Base-by-base conservation (phyloP, 192 early-diverging fungal genomes). In the Blastocladiella britannica region DNA sequence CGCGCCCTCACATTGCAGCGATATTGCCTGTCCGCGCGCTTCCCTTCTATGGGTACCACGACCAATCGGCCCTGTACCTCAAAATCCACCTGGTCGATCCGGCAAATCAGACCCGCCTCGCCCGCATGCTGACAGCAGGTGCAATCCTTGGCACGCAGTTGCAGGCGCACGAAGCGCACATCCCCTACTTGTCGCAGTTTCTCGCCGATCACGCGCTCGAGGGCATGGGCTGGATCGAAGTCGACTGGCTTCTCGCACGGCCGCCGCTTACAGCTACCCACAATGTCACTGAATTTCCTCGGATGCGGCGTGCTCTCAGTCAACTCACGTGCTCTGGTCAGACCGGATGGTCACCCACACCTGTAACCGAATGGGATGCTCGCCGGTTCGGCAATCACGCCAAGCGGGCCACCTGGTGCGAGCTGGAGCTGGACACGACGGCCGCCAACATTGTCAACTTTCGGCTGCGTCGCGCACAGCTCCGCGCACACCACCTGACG, bases 11-110 rank as follows among this genome's bases (percentile, higher is more conserved):
- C 29, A 67, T 93, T 15, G 79, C 78, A 0, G 85, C 81, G 1
- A 80, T 91, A 43, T 60, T 70, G 12, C 75, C 79, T 0, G 79
- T 86, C 28, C 84, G 85, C 61, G 91, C 87, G 0, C 65, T 88
- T 0, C 83, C 86, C 1, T 90, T 90, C 62, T 95, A 95, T 67
- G 91, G 91, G 5, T 87, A 88, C 65, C 78, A 83, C 56, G 64
- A 72, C 7, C 67, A 69, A 1, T 83, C 89, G 55, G 63, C 60
- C 0, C 74, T 67, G 26, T 94, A 86, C 60, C 71, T 91, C 31
- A 91, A 90, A 63, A 77, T 91, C 27, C 75, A 80, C 24, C 60
- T 83, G 28, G 56, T 75, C 56, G 79, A 86, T 53, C 87, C 88
- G 0, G 61, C 59, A 25, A 59, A 78, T 8, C 63, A 75, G 31